Percentiles rank a stretch among this genome's conserved stretches.
Evolutionary conservation across 2,329 filamentous ascomycete species (phyloP).

Genomic region (Diaporthe citri): DNA sequence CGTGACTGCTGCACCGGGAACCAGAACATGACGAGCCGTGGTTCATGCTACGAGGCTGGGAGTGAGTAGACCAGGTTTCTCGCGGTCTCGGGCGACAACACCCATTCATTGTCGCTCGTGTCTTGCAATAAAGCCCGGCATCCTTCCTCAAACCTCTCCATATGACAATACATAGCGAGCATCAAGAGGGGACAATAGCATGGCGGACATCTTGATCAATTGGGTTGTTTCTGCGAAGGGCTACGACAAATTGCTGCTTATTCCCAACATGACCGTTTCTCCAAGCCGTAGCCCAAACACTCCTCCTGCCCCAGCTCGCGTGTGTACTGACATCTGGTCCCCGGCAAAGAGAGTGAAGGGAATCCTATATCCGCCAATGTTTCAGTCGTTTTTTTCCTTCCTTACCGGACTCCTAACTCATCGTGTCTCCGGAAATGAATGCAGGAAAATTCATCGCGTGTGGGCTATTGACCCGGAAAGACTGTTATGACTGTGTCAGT

Average conservation of each 20-base stretch:
- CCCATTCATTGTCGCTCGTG: too few relatives aligned
- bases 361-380: background rate
- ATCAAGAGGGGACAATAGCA: background rate
- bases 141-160: too few relatives aligned
- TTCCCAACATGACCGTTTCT: background rate
- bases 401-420: background rate
- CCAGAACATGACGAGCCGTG: background rate
- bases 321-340: background rate
- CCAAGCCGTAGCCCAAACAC: conserved; percentile 1
- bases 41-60: too few relatives aligned
- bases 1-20: background rate
- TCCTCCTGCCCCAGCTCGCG: background rate
- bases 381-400: background rate
- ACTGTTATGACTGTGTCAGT: background rate
- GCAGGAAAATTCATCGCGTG: background rate
- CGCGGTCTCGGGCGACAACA: background rate
- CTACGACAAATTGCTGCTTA: background rate
- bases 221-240: background rate
- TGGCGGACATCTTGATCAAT: conserved; percentile 1
- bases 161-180: too few relatives aligned
- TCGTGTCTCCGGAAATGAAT: background rate
- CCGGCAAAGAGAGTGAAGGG: background rate
- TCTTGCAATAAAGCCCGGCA: too few relatives aligned
- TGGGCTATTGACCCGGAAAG: background rate
- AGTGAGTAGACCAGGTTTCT: background rate